These are phyloP conservation scores for Lentinula guzmanii DNA, from an alignment of 768 basidiomycete species.

Conservation along the genomic window DNA sequence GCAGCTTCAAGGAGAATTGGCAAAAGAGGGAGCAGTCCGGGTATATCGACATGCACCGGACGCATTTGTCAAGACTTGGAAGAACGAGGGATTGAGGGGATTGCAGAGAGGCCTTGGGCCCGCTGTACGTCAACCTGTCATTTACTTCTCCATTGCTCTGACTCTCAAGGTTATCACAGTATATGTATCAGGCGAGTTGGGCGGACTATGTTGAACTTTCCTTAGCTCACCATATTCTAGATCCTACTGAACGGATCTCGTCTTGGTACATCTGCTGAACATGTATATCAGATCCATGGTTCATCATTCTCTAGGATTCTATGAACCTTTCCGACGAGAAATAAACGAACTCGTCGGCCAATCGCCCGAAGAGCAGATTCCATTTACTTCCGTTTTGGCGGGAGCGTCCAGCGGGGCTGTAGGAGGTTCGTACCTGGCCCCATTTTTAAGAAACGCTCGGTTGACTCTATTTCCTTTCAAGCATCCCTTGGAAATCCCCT, in stretches of 20 bases:
- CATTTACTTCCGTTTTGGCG: constrained; percentile 73
- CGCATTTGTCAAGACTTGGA: constrained; percentile 82
- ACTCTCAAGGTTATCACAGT: constrained; percentile 40
- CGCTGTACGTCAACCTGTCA: constrained; percentile 54
- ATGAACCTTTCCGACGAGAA: constrained; percentile 79
- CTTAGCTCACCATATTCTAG: constrained; percentile 31
- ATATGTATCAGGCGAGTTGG: constrained; percentile 77
- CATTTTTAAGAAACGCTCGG: background rate
- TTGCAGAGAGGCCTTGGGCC: constrained; percentile 87
- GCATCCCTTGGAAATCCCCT: constrained; percentile 82
- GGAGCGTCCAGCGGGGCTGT: constrained; percentile 89
- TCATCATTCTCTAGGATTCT: constrained; percentile 63
- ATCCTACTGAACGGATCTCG: constrained; percentile 90
- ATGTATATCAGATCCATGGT: background rate
- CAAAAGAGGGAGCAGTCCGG: constrained; percentile 60
- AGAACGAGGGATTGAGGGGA: constrained; percentile 86
- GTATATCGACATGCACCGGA: constrained; percentile 90
- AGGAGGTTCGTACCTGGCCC: constrained; percentile 54
- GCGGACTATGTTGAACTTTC: background rate
- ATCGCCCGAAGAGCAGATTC: constrained; percentile 57
- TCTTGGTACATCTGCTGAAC: constrained; percentile 45
- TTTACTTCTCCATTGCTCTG: background rate
- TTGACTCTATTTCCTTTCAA: constrained; percentile 15
- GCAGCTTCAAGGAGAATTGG: constrained; percentile 93
- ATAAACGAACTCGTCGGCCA: constrained; percentile 69